Base-by-base conservation (phyloP, 1,139 yeast species). In the Kurtzmaniella natalensis region DNA sequence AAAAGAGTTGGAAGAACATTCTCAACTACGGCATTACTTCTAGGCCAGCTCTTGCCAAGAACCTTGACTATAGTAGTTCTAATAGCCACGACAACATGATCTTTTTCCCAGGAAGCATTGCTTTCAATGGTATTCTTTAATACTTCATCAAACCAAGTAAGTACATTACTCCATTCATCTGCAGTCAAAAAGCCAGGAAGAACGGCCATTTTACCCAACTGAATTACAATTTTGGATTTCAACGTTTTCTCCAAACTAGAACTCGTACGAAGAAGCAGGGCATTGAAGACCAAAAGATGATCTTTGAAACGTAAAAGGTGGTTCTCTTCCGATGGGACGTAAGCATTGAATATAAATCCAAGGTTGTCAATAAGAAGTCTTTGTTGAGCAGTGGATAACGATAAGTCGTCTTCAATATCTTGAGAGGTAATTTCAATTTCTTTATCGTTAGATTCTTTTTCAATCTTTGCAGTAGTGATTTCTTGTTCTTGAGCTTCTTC, bases 221-320 rank as follows among this genome's bases (percentile, higher is more conserved):
- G 86, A 33, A 76, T 76, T 24, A 84, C 65, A 1, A 89, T 75
- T 32, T 81, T 61, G 28, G 82, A 70, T 47, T 88, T 73, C 35
- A 88, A 64, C 0, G 87, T 73, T 18, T 78, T 78, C 46, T 84
- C 95, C 24, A 75, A 58, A 34, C 68, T 68, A 0, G 94, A 78
- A 0, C 86, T 69, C 0, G 81, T 71, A 54, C 81, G 76, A 35
- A 88, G 65, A 3, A 85, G 66, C 50, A 76, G 82, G 10, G 87
- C 77, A 43, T 85, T 56, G 33, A 81, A 64, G 36, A 80, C 74
- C 27, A 86, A 59, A 14, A 88, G 59, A 32, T 76, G 76, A 46
- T 87, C 95, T 47, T 84, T 83, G 51, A 61, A 72, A 1, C 35
- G 24, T 10, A 37, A 28, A 27, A 51, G 48, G 19, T 37, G 43